Conservation (phyloP, 2,329 filamentous ascomycete species). For the Madurella mycetomatis region DNA sequence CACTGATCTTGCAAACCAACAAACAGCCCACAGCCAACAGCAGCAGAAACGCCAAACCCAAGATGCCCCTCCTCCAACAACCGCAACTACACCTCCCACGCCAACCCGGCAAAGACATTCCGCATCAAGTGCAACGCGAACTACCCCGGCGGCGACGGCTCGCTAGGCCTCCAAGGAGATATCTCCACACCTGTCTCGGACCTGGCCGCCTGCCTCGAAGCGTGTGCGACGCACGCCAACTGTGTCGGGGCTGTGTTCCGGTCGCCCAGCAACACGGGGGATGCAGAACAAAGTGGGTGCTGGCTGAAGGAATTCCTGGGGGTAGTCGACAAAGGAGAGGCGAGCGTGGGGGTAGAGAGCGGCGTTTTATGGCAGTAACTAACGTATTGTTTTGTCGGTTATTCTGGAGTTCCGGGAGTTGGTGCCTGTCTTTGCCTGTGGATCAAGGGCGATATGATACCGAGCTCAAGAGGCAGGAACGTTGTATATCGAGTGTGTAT, state of each 20-base stretch:
- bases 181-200: background rate
- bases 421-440: too few species aligned
- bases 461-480: too few species aligned
- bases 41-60: background rate
- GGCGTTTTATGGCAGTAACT: conserved; percentile 18
- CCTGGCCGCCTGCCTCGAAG: conserved; percentile 16
- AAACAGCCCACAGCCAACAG: background rate
- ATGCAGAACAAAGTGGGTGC: conserved; percentile 3
- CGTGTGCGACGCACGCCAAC: conserved; percentile 9
- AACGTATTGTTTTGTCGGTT: background rate
- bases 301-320: conserved; percentile 20
- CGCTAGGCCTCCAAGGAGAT: background rate
- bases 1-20: background rate
- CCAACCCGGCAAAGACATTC: conserved; percentile 3
- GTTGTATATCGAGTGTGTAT: too few species aligned
- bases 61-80: conserved; percentile 11
- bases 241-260: conserved; percentile 19
- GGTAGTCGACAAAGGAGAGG: background rate
- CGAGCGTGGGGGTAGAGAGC: conserved; percentile 1
- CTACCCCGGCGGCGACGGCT: conserved; percentile 15
- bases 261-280: background rate
- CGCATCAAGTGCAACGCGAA: conserved; percentile 13
- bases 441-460: too few species aligned
- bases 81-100: conserved; percentile 9
- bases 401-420: background rate